Conservation (phyloP, 2,329 filamentous ascomycete species). For the Scytalidium sp. region DNA sequence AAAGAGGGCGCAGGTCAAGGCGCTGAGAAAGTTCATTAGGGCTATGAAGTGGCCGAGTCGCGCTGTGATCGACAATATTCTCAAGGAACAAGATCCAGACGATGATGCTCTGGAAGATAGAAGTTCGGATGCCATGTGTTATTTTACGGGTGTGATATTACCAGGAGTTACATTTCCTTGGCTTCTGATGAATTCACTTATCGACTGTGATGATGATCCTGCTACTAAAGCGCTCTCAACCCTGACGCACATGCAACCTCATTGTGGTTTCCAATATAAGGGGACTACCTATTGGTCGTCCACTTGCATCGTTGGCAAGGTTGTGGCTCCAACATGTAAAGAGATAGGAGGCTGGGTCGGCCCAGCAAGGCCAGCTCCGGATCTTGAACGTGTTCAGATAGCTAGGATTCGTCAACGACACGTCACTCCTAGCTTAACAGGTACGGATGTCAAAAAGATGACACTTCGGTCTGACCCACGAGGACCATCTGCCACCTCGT, state of each 20-base stretch:
- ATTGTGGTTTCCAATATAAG: constrained; percentile 74
- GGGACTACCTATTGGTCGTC: constrained; percentile 77
- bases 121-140: constrained; percentile 72
- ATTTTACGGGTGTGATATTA: constrained; percentile 71
- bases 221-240: constrained; percentile 63
- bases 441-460: constrained; percentile 64
- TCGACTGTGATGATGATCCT: constrained; percentile 70
- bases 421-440: constrained; percentile 53
- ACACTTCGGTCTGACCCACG: constrained; percentile 65
- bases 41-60: constrained; percentile 78
- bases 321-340: constrained; percentile 68
- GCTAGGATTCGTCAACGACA: constrained; percentile 62
- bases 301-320: constrained; percentile 70
- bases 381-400: constrained; percentile 67
- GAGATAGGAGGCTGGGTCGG: constrained; percentile 73
- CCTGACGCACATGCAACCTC: constrained; percentile 64
- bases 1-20: constrained; percentile 66
- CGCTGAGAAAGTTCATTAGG: constrained; percentile 65
- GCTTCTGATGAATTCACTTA: constrained; percentile 74
- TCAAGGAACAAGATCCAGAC: constrained; percentile 50
- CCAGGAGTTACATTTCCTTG: constrained; percentile 70
- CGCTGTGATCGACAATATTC: constrained; percentile 56
- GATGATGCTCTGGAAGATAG: constrained; percentile 57
- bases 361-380: constrained; percentile 64
- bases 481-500: constrained; percentile 57